Evolutionary conservation across 495 filamentous ascomycete species (phyloP).

Genomic region (Penicillium verhagenii): DNA sequence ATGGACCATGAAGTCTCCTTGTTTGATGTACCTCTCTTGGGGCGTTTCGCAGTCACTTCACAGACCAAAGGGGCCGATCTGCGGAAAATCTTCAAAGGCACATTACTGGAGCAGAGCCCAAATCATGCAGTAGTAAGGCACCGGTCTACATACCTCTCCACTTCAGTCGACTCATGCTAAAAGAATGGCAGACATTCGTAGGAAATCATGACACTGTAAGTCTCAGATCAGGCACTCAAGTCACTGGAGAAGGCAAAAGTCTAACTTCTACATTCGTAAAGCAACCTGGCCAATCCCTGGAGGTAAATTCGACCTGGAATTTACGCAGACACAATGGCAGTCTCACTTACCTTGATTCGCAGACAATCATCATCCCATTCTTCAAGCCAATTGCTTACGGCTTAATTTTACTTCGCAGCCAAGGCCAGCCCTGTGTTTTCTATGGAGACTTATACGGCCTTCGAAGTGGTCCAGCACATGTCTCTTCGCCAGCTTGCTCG

Average conservation of each 20-base stretch:
- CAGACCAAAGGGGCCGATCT: constrained; percentile 57
- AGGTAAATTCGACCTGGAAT: constrained; percentile 29
- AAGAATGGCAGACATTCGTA: constrained; percentile 39
- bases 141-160: background rate
- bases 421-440: constrained; percentile 70
- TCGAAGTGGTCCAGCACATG: constrained; percentile 39
- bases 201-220: constrained; percentile 48
- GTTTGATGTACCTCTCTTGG: constrained; percentile 68
- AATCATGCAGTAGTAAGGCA: constrained; percentile 58
- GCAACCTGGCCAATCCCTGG: constrained; percentile 60
- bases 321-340: background rate
- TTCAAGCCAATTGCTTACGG: constrained; percentile 63
- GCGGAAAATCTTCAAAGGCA: constrained; percentile 58
- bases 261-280: constrained; percentile 21
- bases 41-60: constrained; percentile 58
- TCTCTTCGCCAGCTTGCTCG: constrained; percentile 53
- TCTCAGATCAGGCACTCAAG: background rate
- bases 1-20: constrained; percentile 62
- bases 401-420: constrained; percentile 65
- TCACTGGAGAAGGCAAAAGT: background rate
- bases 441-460: constrained; percentile 75
- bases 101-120: constrained; percentile 57
- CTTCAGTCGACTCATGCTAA: background rate
- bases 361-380: constrained; percentile 51
- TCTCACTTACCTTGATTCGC: background rate